Evolutionary conservation across 2,329 filamentous ascomycete genomes (phyloP).

Genomic region (Aspergillus texensis): DNA sequence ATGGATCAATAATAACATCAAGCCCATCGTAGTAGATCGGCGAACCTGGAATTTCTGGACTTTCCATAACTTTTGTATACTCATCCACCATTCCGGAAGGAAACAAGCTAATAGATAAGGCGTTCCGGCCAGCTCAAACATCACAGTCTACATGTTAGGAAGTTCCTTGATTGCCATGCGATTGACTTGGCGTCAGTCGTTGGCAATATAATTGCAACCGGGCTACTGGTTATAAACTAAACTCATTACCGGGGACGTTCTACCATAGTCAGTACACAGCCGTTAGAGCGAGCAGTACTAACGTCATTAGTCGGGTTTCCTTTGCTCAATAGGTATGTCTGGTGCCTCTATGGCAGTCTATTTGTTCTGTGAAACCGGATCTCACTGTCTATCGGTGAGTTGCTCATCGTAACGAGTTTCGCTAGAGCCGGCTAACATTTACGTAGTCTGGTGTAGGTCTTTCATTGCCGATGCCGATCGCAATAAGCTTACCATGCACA

Average conservation of each 20-base stretch:
- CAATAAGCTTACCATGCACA: not conserved
- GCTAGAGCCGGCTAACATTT: not conserved
- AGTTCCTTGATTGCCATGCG: constrained; percentile 39
- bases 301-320: constrained; percentile 33
- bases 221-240: constrained; percentile 47
- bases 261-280: constrained; percentile 36
- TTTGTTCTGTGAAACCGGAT: constrained; percentile 31
- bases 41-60: constrained; percentile 49
- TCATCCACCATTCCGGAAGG: not conserved
- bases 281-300: not conserved
- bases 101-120: constrained; percentile 28
- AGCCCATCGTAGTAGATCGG: constrained; percentile 48
- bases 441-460: constrained; percentile 5
- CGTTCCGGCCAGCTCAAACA: constrained; percentile 51
- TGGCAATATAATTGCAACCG: constrained; percentile 42
- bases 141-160: constrained; percentile 36
- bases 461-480: not conserved
- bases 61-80: constrained; percentile 50
- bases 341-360: constrained; percentile 32
- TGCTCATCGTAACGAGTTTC: not conserved
- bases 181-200: constrained; percentile 37
- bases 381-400: constrained; percentile 37
- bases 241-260: constrained; percentile 48
- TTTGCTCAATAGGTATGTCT: constrained; percentile 36
- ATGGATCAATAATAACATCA: constrained; percentile 55